Conservation (phyloP, 2,329 filamentous ascomycete species). For the Penicillium corylophilum region DNA sequence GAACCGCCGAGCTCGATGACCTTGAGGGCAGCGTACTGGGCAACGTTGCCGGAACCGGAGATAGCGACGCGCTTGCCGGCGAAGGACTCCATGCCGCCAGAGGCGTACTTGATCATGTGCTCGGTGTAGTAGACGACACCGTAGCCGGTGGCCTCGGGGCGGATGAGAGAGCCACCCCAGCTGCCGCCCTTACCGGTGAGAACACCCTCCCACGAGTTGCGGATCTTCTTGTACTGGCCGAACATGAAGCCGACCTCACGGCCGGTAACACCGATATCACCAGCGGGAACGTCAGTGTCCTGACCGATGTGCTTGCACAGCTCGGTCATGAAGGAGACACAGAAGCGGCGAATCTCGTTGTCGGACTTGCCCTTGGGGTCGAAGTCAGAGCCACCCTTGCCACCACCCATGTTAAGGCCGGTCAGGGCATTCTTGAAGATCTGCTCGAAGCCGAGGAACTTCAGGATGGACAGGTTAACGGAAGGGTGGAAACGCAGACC, state of each 20-base stretch:
- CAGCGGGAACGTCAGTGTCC: constrained; percentile 92
- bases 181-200: constrained; percentile 90
- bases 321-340: constrained; percentile 93
- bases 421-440: constrained; percentile 99
- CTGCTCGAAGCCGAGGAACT: constrained; percentile 99
- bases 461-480: constrained; percentile 68
- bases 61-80: constrained; percentile 90
- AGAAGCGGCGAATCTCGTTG: constrained; percentile 96
- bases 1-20: constrained; percentile 91
- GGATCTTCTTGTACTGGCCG: constrained; percentile 83
- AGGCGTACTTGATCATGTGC: constrained; percentile 90
- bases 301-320: constrained; percentile 94
- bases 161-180: constrained; percentile 93
- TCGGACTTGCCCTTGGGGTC: constrained; percentile 98
- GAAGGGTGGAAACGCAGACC: constrained; percentile 88
- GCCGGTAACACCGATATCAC: constrained; percentile 90
- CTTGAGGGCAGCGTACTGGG: constrained; percentile 96
- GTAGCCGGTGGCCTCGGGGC: constrained; percentile 94
- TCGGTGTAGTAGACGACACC: constrained; percentile 95
- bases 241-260: constrained; percentile 96
- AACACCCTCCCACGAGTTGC: constrained; percentile 92
- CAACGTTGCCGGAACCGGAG: constrained; percentile 96
- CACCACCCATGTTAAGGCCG: constrained; percentile 92
- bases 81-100: constrained; percentile 75
- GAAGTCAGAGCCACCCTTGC: constrained; percentile 97